Percentiles rank a stretch among this genome's conserved stretches.
phyloP scores from a whole-genome alignment of 2,329 filamentous ascomycete species.

The Endoconidiophora laricicola region DNA sequence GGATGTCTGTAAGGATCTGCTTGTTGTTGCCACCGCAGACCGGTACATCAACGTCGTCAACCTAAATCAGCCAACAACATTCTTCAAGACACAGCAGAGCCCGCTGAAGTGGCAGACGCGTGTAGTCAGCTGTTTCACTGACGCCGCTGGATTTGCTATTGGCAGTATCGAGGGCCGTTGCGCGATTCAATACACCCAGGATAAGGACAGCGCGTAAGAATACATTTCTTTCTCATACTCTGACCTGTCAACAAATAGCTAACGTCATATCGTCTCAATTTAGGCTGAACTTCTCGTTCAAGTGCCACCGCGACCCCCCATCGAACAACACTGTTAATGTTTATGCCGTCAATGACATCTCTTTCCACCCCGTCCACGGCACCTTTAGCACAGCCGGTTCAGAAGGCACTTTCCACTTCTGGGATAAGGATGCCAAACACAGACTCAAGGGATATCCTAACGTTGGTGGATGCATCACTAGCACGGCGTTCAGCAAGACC shows the following conservation, averaged over 20 bases:
- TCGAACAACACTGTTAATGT: slow-evolving; percentile 68
- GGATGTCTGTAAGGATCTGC: slow-evolving; percentile 74
- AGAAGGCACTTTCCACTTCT: slow-evolving; percentile 94
- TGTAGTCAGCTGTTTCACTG: slow-evolving; percentile 85
- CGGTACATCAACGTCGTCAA: slow-evolving; percentile 93
- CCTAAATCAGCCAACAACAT: slow-evolving; percentile 69
- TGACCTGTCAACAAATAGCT: background rate
- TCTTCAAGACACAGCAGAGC: slow-evolving; percentile 93
- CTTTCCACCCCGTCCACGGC: slow-evolving; percentile 88
- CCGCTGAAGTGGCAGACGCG: slow-evolving; percentile 97
- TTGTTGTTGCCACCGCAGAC: slow-evolving; percentile 86
- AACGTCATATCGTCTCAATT: background rate
- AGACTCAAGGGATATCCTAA: slow-evolving; percentile 75
- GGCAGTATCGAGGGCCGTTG: slow-evolving; percentile 94
- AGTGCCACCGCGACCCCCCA: slow-evolving; percentile 81
- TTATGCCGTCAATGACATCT: slow-evolving; percentile 91
- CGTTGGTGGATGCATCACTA: slow-evolving; percentile 72
- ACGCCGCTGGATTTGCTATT: slow-evolving; percentile 82
- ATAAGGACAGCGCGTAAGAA: slow-evolving; percentile 63
- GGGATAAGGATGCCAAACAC: slow-evolving; percentile 87
- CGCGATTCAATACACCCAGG: slow-evolving; percentile 95
- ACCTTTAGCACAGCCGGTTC: slow-evolving; percentile 96
- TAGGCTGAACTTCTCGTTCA: slow-evolving; percentile 94
- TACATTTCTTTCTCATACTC: background rate
- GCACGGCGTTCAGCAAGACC: slow-evolving; percentile 77